Base-by-base conservation (phyloP, 495 filamentous ascomycete genomes). In the Cenococcum geophilum region DNA sequence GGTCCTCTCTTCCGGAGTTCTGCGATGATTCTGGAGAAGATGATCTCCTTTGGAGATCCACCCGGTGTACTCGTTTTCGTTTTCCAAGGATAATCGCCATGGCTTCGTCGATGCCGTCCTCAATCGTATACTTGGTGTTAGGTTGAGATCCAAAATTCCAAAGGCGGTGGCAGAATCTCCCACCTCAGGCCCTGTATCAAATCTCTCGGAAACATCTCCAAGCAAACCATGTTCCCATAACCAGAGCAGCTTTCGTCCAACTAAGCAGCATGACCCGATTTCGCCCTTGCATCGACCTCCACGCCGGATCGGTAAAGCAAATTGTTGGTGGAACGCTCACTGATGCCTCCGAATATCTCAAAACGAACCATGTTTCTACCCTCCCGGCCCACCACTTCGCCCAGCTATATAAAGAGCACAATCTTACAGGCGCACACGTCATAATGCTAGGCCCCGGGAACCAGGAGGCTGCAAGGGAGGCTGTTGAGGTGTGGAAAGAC, bases 401-500 rank as follows among this genome's bases (percentile, higher is more conserved):
- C 16, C 69, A 72, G 50, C 79, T 97, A 14, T 98, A 98, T 78
- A 80, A 77, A 52, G 79, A 87, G 12, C 77, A 89, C 75, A 77
- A 75, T 36, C 77, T 96, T 12, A 78, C 77, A 0, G 95, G 95
- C 11, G 91, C 84, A 1, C 93, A 98, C 74, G 90, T 97, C 32
- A 95, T 98, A 63, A 95, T 95, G 86, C 85, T 98, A 23, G 95
- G 95, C 0, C 86, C 88, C 2, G 89, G 87, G 0, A 97, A 96
- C 74, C 83, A 86, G 0, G 83, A 82, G 1, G 91, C 91, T 0
- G 92, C 92, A 0, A 77, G 76, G 58, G 87, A 91, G 70, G 85
- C 93, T 1, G 69, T 96, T 52, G 74, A 70, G 11, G 80, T 82
- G 0, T 98, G 95, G 95, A 86, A 85, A 0, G 78, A 77, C 2